A percentile compares a stretch with the other conserved stretches of the same genome.
phyloP scores from a whole-genome alignment of 139 green algal genomes.

The Astrephomene gubernaculifera region DNA sequence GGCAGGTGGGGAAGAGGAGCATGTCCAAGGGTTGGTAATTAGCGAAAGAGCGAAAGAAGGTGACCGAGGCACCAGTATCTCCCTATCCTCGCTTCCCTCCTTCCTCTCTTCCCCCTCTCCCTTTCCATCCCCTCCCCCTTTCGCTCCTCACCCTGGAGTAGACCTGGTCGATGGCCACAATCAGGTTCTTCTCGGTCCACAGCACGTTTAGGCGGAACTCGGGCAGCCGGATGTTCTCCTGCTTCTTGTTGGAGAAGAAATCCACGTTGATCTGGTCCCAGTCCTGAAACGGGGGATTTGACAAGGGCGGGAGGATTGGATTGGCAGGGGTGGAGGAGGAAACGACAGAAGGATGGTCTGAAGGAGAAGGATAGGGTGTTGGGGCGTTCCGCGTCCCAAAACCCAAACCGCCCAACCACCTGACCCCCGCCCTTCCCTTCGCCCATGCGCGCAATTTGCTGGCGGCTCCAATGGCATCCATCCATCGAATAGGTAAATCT shows the following conservation, averaged over 20 bases:
- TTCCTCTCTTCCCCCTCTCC: background rate
- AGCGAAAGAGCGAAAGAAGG: too few species aligned
- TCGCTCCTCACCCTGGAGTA: slow-evolving; percentile 52
- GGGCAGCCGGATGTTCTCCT: slow-evolving; percentile 62
- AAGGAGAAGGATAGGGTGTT: too few species aligned
- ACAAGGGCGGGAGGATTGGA: background rate
- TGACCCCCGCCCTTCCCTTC: background rate
- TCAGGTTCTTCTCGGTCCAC: slow-evolving; percentile 91
- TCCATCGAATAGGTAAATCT: too few species aligned
- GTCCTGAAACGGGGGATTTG: slow-evolving; percentile 43
- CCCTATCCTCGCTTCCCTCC: too few species aligned
- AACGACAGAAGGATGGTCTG: background rate
- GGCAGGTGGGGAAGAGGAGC: background rate
- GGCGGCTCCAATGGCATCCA: too few species aligned
- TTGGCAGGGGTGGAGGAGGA: background rate
- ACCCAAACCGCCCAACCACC: background rate
- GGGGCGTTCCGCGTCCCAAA: too few species aligned
- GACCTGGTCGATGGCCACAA: slow-evolving; percentile 89
- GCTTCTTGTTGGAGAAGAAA: slow-evolving; percentile 64
- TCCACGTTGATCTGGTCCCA: slow-evolving; percentile 68
- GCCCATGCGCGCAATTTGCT: too few species aligned
- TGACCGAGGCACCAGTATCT: too few species aligned
- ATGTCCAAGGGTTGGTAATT: too few species aligned
- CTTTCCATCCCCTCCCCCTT: background rate
- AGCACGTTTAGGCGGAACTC: slow-evolving; percentile 87